Percentiles rank a stretch among this genome's conserved stretches.
phyloP scores from a whole-genome alignment of 306 rosid genomes.

The Luffa acutangula region DNA sequence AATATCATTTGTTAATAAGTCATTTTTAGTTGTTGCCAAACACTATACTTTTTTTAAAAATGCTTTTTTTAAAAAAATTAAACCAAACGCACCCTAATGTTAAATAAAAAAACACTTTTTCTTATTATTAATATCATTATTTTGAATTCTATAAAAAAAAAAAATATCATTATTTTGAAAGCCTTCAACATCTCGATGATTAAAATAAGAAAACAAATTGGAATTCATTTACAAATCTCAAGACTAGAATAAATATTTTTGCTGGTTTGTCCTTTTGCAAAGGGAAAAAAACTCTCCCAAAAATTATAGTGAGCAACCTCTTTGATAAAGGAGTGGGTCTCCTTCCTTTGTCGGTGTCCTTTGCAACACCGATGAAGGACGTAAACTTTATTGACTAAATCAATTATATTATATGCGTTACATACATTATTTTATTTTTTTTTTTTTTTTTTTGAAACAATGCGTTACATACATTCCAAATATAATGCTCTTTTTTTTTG shows the following conservation, averaged over 20 bases:
- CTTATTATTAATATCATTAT: no score
- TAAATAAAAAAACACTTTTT: no score
- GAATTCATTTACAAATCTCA: neutral
- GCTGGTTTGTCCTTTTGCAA: neutral
- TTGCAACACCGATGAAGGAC: neutral
- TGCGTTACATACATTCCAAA: neutral
- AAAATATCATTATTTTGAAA: no score
- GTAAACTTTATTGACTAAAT: neutral
- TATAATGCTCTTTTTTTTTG: neutral
- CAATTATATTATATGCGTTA: neutral
- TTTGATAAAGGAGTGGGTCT: neutral
- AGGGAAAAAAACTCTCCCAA: no score
- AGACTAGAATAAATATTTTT: neutral
- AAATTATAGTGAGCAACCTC: neutral
- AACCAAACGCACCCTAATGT: no score
- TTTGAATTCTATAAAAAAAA: no score
- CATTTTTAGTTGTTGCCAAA: no score
- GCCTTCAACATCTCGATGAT: neutral
- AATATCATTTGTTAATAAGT: no score
- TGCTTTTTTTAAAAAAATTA: no score
- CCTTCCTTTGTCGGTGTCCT: slow-evolving; percentile 7
- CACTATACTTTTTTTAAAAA: no score
- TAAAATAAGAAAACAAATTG: neutral
- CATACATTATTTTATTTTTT: no score
- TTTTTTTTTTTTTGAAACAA: no score